Percentiles rank a stretch among this genome's conserved stretches.
Evolutionary conservation across 1,139 yeast genomes (phyloP).

Genomic region (Candida anutae): DNA sequence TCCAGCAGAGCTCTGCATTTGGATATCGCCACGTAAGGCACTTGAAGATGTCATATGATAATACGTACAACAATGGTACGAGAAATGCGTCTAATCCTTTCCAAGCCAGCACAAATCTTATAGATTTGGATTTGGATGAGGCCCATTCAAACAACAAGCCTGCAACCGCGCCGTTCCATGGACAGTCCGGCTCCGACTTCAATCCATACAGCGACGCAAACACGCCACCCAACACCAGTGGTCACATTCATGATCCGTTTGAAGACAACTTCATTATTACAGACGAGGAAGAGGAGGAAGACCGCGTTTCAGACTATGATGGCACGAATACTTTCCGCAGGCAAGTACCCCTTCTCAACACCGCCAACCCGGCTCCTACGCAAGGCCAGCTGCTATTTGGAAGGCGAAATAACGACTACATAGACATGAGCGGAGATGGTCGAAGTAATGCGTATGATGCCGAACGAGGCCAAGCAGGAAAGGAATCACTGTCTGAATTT

Average conservation of each 20-base stretch:
- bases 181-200: neutral
- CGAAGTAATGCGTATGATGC: too few species aligned
- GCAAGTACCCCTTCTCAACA: conserved; percentile 19
- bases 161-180: too few species aligned
- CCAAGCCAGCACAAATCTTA: conserved; percentile 16
- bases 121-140: conserved; percentile 23
- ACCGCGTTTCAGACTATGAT: conserved; percentile 5
- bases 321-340: conserved; percentile 6
- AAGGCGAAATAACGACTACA: conserved; percentile 7
- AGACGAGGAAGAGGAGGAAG: conserved; percentile 27
- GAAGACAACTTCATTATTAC: conserved; percentile 29
- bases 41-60: conserved; percentile 2
- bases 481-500: conserved; percentile 29
- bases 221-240: conserved; percentile 7
- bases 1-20: neutral
- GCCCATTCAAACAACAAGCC: too few species aligned
- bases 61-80: conserved; percentile 1
- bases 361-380: conserved; percentile 10
- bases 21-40: conserved; percentile 3
- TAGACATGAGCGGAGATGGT: conserved; percentile 7
- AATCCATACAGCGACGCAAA: conserved; percentile 1
- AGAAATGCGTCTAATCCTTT: conserved; percentile 5
- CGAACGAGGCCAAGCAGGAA: conserved; percentile 4
- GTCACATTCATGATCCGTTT: conserved; percentile 22
- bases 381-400: conserved; percentile 11